These are phyloP conservation scores for Hibiscus syriacus DNA, from an alignment of 345 rosid species.

Conservation along the genomic window DNA sequence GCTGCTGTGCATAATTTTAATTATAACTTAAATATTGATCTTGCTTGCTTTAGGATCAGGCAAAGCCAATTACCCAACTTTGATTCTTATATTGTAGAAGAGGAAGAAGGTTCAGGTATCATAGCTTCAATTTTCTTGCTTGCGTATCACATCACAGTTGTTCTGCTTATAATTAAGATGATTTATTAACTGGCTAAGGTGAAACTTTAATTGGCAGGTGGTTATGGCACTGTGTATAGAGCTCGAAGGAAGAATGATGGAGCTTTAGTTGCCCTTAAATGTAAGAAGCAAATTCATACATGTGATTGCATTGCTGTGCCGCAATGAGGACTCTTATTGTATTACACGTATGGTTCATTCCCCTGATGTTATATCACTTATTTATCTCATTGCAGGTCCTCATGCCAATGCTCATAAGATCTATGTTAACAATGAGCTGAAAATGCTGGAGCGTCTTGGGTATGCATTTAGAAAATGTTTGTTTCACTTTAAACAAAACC, in stretches of 20 bases:
- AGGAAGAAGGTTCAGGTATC: slow-evolving; percentile 93
- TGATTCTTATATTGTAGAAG: slow-evolving; percentile 68
- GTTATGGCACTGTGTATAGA: slow-evolving; percentile 86
- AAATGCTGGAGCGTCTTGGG: slow-evolving; percentile 96
- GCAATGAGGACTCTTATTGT: not conserved
- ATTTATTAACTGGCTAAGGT: slow-evolving; percentile 8
- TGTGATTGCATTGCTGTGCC: not conserved
- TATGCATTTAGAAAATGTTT: slow-evolving; percentile 22
- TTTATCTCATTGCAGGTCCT: slow-evolving; percentile 49
- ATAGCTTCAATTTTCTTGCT: not conserved
- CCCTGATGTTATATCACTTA: slow-evolving; percentile 6
- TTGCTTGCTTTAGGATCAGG: not conserved
- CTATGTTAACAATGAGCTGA: slow-evolving; percentile 62
- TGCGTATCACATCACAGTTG: not conserved
- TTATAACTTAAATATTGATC: not conserved
- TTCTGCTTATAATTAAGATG: not conserved
- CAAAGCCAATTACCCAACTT: slow-evolving; percentile 57
- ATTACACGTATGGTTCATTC: not conserved
- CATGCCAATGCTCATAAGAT: slow-evolving; percentile 70
- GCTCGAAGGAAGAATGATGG: slow-evolving; percentile 71
- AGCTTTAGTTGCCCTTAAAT: slow-evolving; percentile 76
- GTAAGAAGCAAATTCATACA: slow-evolving; percentile 33
- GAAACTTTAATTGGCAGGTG: slow-evolving; percentile 51
- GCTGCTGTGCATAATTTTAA: not conserved
- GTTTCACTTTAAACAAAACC: not conserved